Base-by-base conservation (phyloP, 2,329 filamentous ascomycete genomes). In the Ophiostoma ips region DNA sequence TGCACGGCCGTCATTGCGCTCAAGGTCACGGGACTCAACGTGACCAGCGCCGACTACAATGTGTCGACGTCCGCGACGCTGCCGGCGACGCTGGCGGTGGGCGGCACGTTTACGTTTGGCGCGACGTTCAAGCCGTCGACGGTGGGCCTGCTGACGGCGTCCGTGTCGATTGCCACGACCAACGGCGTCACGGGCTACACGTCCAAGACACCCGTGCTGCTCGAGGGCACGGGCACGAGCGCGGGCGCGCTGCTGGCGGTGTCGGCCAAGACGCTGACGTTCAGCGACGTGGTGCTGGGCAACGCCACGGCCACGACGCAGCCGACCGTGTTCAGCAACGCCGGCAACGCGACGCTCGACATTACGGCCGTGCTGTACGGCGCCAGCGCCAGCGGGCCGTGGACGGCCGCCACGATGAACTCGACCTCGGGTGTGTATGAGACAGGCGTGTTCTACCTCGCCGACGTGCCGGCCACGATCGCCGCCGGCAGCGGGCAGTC, bases 181-280 rank as follows among this genome's bases (percentile, higher is more conserved):
- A 77, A 75, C 48, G 57, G 56, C 0, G 64, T 61, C 2, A 60
- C 61, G 0, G 70, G 71, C 2, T 79, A 71, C 55, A 69, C 72
- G 24, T 63, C 62, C 7, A 67, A 60, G 43, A 71, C 71, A 0
- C 66, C 70, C 2, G 62, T 76, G 31, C 64, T 68, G 1, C 59
- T 79, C 9, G 66, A 64, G 0, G 76, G 75, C 13, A 71, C 67
- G 0, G 73, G 72, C 0, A 61, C 68, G 37, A 77, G 73, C 21
- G 56, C 63, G 0, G 62, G 58, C 1, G 64, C 74, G 0, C 58
- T 78, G 2, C 59, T 79, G 1, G 60, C 63, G 0, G 58, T 79
- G 15, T 68, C 64, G 3, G 75, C 76, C 0, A 65, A 67, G 9
- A 65, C 65, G 0, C 55, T 79, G 5, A 67, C 69, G 0, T 79